Percentiles rank a stretch among this genome's conserved stretches.
Evolutionary conservation across 768 basidiomycete species (phyloP).

Genomic region (Zangia roseola): DNA sequence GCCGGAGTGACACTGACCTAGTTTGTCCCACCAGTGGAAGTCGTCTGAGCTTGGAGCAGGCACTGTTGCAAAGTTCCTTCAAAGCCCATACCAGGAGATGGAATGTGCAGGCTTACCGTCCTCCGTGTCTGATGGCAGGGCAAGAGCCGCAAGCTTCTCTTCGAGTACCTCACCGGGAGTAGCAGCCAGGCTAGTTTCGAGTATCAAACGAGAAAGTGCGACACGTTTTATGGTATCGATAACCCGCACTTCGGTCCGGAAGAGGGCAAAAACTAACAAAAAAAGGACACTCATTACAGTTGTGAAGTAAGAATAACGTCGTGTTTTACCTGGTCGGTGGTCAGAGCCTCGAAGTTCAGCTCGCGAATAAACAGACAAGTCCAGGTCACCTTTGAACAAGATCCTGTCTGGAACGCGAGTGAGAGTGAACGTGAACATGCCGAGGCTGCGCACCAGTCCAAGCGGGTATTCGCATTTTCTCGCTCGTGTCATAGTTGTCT

Average conservation of each 20-base stretch:
- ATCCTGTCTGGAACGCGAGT: slow-evolving; percentile 73
- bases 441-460: slow-evolving; percentile 78
- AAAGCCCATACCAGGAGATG: neutral
- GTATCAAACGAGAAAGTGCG: slow-evolving; percentile 62
- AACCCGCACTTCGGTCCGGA: slow-evolving; percentile 72
- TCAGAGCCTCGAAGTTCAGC: slow-evolving; percentile 91
- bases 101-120: slow-evolving; percentile 29
- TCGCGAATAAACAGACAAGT: slow-evolving; percentile 76
- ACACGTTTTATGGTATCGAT: slow-evolving; percentile 77
- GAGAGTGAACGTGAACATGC: neutral
- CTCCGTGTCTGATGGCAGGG: slow-evolving; percentile 41
- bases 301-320: neutral
- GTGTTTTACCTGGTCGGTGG: slow-evolving; percentile 78
- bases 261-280: slow-evolving; percentile 74
- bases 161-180: slow-evolving; percentile 66
- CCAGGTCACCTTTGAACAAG: slow-evolving; percentile 76
- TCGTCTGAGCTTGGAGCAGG: slow-evolving; percentile 85
- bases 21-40: slow-evolving; percentile 73
- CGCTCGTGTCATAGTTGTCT: slow-evolving; percentile 90
- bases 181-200: slow-evolving; percentile 62
- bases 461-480: slow-evolving; percentile 94
- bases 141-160: slow-evolving; percentile 64
- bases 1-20: slow-evolving; percentile 43
- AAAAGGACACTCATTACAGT: neutral
- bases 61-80: slow-evolving; percentile 43